These are phyloP conservation scores for Narthecium ossifragum DNA, from an alignment of 106 monocot genomes.

Conservation along the genomic window DNA sequence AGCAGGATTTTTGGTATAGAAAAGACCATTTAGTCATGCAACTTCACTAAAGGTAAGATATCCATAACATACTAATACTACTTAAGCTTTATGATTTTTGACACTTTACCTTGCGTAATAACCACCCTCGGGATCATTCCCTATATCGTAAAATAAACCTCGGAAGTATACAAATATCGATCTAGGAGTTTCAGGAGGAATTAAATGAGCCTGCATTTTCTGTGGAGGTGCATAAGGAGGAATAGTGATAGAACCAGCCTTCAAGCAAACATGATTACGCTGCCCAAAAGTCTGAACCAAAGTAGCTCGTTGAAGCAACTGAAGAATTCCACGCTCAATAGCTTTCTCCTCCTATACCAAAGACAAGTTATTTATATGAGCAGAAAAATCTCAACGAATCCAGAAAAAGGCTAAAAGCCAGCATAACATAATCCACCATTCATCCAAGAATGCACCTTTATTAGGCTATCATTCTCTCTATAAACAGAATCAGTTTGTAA, in stretches of 20 bases:
- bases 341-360: conserved; percentile 67
- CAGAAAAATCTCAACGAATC: too few relatives aligned
- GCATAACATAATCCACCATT: too few relatives aligned
- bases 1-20: too few relatives aligned
- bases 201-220: conserved; percentile 81
- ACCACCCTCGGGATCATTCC: conserved; percentile 83
- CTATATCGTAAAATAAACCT: conserved; percentile 71
- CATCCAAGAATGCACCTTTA: too few relatives aligned
- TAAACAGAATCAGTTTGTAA: not conserved
- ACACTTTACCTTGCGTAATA: conserved; percentile 67
- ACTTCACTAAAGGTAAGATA: too few relatives aligned
- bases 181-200: conserved; percentile 69
- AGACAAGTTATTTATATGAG: too few relatives aligned
- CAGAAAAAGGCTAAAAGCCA: too few relatives aligned
- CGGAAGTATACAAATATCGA: conserved; percentile 86
- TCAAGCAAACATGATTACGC: conserved; percentile 69
- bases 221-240: conserved; percentile 83
- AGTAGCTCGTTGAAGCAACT: conserved; percentile 64
- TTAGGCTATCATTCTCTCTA: too few relatives aligned
- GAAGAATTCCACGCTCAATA: conserved; percentile 70
- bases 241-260: conserved; percentile 74
- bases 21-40: too few relatives aligned
- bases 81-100: too few relatives aligned
- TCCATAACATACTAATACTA: too few relatives aligned
- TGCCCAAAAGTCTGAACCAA: conserved; percentile 85